These are phyloP conservation scores for Ensete ventricosum DNA, from an alignment of 176 grass and related monocot species.

Conservation along the genomic window DNA sequence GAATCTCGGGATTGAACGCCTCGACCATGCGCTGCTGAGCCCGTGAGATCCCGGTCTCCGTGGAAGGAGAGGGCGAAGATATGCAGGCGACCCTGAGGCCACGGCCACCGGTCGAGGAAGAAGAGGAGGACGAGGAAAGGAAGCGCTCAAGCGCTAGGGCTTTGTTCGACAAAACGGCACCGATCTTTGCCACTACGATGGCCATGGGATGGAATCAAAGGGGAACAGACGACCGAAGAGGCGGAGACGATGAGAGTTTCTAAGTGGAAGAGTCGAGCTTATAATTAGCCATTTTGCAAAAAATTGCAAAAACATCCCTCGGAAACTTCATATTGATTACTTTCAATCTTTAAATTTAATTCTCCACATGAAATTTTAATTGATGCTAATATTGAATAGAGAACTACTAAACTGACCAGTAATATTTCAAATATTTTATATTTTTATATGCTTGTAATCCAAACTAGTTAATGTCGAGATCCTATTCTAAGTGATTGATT, in stretches of 20 bases:
- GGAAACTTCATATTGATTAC: too few species aligned
- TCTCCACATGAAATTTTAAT: too few species aligned
- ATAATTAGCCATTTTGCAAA: too few species aligned
- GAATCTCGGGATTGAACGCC: conserved; percentile 49
- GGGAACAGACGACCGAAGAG: background rate
- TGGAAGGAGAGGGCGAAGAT: background rate
- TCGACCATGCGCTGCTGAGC: conserved; percentile 32
- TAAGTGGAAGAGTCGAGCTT: too few species aligned
- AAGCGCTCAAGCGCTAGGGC: background rate
- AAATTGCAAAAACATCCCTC: too few species aligned
- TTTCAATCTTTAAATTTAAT: too few species aligned
- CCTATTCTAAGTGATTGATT: too few species aligned
- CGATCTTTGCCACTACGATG: background rate
- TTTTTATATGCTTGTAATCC: too few species aligned
- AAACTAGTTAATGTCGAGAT: too few species aligned
- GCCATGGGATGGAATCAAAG: background rate
- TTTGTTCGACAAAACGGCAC: background rate
- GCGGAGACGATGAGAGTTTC: background rate
- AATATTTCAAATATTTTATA: too few species aligned
- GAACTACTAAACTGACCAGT: too few species aligned
- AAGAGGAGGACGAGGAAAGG: background rate
- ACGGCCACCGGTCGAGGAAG: background rate
- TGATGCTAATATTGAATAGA: too few species aligned
- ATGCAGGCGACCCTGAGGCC: background rate
- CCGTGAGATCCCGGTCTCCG: background rate